phyloP scores from a whole-genome alignment of 106 monocot genomes.

The Platanthera zijinensis region DNA sequence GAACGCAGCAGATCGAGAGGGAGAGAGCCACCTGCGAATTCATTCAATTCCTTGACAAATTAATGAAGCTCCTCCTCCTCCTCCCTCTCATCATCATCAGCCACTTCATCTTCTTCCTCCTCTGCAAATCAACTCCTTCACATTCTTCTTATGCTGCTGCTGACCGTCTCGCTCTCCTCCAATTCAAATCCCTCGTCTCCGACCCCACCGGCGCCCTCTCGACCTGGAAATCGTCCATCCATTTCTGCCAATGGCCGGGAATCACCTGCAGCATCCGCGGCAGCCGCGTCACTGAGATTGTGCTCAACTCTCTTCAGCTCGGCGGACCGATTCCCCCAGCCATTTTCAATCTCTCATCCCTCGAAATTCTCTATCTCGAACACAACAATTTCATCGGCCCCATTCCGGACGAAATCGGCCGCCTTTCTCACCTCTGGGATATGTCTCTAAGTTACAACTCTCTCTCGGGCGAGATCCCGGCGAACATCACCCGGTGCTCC shows the following conservation, averaged over 20 bases:
- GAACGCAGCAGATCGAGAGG: no score
- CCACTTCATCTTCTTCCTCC: background rate
- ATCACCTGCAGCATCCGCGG: conserved; percentile 19
- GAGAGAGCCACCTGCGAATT: no score
- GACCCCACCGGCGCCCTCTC: conserved; percentile 3
- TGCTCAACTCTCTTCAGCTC: conserved; percentile 21
- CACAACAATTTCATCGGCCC: conserved; percentile 23
- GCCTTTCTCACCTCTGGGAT: conserved; percentile 1
- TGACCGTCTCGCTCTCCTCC: conserved; percentile 20
- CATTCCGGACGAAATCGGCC: conserved; percentile 25
- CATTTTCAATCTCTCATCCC: conserved; percentile 34
- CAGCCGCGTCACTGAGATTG: conserved; percentile 13
- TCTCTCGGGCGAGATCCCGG: conserved; percentile 11
- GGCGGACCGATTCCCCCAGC: conserved; percentile 28
- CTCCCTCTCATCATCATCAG: background rate
- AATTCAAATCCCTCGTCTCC: conserved; percentile 30
- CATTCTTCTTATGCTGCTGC: background rate
- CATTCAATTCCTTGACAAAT: no score
- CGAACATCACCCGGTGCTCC: conserved; percentile 1
- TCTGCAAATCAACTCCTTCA: background rate
- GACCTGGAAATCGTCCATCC: conserved; percentile 23
- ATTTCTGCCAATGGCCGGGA: conserved; percentile 38
- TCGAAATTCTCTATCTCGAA: conserved; percentile 13
- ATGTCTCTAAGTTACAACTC: conserved; percentile 25
- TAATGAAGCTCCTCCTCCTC: background rate